Conservation (phyloP, 768 basidiomycete species). For the Kwoniella heveanensis region DNA sequence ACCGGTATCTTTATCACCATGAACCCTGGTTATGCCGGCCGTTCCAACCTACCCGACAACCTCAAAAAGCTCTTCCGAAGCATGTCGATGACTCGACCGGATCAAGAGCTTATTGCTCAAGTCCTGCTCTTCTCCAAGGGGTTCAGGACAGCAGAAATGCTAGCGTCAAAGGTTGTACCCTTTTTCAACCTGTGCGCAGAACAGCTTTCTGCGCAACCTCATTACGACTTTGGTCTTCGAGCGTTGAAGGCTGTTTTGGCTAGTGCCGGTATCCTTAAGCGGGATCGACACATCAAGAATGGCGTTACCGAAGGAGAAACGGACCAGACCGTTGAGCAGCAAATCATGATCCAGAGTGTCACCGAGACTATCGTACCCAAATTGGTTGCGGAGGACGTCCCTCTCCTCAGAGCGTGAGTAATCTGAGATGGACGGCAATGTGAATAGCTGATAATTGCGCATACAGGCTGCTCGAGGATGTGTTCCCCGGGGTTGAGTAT, state of each 20-base stretch:
- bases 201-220: constrained; percentile 92
- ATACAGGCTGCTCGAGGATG: constrained; percentile 82
- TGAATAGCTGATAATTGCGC: background rate
- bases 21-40: constrained; percentile 97
- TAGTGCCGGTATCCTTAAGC: constrained; percentile 96
- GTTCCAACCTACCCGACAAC: constrained; percentile 66
- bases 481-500: constrained; percentile 95
- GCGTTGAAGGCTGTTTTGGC: constrained; percentile 94
- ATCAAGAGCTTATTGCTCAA: constrained; percentile 97
- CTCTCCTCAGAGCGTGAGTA: constrained; percentile 81
- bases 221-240: constrained; percentile 98
- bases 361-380: constrained; percentile 99
- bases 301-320: constrained; percentile 23
- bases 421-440: background rate
- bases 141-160: constrained; percentile 92
- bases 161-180: constrained; percentile 98
- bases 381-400: constrained; percentile 94
- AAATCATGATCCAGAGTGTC: constrained; percentile 96
- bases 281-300: constrained; percentile 65
- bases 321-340: constrained; percentile 71
- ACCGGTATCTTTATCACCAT: constrained; percentile 99
- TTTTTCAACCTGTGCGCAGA: constrained; percentile 99
- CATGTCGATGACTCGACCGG: constrained; percentile 99
- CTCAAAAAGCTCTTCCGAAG: constrained; percentile 81
- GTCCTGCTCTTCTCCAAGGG: constrained; percentile 99